Conservation (phyloP, 331 rosid species). For the Prunus yedoensis region DNA sequence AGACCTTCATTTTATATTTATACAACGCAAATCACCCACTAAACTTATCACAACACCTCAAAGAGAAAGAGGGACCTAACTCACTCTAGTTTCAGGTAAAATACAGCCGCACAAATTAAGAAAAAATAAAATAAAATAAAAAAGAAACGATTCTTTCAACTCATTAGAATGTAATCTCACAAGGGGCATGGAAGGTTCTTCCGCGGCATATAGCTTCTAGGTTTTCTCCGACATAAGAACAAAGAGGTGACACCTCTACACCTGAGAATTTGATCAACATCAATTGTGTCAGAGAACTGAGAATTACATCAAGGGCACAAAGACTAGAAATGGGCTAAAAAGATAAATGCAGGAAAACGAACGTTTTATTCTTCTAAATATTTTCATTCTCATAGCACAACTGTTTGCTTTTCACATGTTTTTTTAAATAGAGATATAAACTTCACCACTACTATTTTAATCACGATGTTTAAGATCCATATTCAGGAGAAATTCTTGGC, state of each 20-base stretch:
- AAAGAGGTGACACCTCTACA: slow-evolving; percentile 92
- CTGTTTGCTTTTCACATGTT: too few relatives aligned
- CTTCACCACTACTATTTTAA: too few relatives aligned
- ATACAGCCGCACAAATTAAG: slow-evolving; percentile 36
- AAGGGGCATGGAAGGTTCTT: slow-evolving; percentile 99
- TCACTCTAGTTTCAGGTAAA: slow-evolving; percentile 25
- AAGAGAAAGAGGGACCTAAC: slow-evolving; percentile 6
- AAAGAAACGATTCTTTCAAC: background rate
- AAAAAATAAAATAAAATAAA: background rate
- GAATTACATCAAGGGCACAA: background rate
- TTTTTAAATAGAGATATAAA: too few relatives aligned
- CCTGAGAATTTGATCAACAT: slow-evolving; percentile 40
- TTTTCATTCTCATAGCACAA: too few relatives aligned
- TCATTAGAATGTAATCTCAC: slow-evolving; percentile 78
- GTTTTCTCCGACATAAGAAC: slow-evolving; percentile 93
- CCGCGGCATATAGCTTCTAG: slow-evolving; percentile 94
- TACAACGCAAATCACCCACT: slow-evolving; percentile 14
- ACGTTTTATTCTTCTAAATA: too few relatives aligned
- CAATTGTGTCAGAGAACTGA: background rate
- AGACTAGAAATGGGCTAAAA: background rate
- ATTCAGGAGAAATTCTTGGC: too few relatives aligned
- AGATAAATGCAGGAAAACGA: too few relatives aligned
- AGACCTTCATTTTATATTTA: slow-evolving; percentile 10
- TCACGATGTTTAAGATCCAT: too few relatives aligned
- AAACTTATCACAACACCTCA: slow-evolving; percentile 6